Base-by-base conservation (phyloP, 2,329 filamentous ascomycete species). In the Acrodontium crateriforme region DNA sequence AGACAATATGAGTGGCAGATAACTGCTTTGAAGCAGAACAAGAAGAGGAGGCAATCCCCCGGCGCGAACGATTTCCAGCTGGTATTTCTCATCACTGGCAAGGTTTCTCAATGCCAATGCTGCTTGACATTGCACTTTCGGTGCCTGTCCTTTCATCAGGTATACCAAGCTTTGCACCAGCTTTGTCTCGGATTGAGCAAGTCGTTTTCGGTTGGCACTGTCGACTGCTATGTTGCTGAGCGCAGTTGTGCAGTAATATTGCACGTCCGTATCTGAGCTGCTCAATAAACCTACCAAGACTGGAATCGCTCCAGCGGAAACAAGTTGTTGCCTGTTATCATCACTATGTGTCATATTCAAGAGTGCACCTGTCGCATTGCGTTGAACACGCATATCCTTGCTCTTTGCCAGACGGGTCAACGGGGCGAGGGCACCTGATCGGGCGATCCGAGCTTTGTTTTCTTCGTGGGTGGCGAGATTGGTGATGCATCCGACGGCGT, bases 261-360 rank as follows among this genome's bases (percentile, higher is more conserved):
- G 89, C 17, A 98, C 89, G 51, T 98, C 89, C 41, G 94, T 85
- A 49, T 98, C 89, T 33, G 78, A 64, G 15, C 89, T 95, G 6
- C 82, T 84, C 24, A 98, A 74, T 14, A 98, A 74, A 50, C 94
- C 84, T 21, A 98, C 89, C 15, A 98, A 74, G 6, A 98, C 87
- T 4, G 89, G 89, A 40, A 98, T 94, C n/a, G 89, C 89, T 38
- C 87, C 87, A 24, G 89, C 89, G 42, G 91, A 91, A 41, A 98
- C 89, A 16, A 98, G 77, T 55, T 98, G 85, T 57, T 95, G 84
- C 43, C 89, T 75, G 56, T 98, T 98, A 56, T 98, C 89, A 54
- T 95, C 89, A 89, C 52, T 95, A 62, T 98, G 89, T 46, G 89
- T 98, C 89, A 98, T 98, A 58, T 98, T 98, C 41, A 98, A 69